Base-by-base conservation (phyloP, 2,329 filamentous ascomycete species). In the Gaeumannomyces sp. region DNA sequence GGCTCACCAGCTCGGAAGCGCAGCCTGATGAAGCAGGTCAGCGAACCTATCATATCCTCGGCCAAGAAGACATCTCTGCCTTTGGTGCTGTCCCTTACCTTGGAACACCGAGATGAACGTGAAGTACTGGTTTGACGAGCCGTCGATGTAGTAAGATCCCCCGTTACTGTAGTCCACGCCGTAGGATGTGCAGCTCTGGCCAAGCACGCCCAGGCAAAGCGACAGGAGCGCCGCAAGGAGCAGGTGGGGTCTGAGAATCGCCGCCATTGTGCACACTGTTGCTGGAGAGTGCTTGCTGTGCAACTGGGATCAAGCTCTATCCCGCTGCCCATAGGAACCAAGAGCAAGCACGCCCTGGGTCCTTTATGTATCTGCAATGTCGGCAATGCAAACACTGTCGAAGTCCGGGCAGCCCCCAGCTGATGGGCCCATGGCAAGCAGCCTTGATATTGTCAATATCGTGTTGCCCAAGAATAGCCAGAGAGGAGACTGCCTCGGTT, bases 81-180 rank as follows among this genome's bases (percentile, higher is more conserved):
- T 6, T 27, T 19, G 57, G 13, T 5, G 6, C 4, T 25, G 25
- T 4, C n/a, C 7, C 62, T 31, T 59, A 62, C 59, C 57, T 60
- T 77, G 75, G 63, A 78, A 78, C 61, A 77, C 71, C 4, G 74
- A 75, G 58, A 73, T 72, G 65, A 77, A 78, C 62, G 68, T 76
- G 64, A 78, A 78, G 64, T 76, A 74, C 14, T 75, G 71, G 64
- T 75, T 76, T 3, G 75, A 77, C 13, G 74, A 67, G 1, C 71
- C 67, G 64, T 77, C 76, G 53, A 78, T 77, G 66, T 76, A 73
- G 65, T 78, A 78, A 10, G 73, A 70, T 2, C 76, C 76, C 4
- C 76, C 75, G 65, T 76, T 77, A 59, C 73, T 70, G 64, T 75
- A 78, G 63, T 78, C 75, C 31, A 77, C 73, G 5, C 76, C 76